A percentile compares a stretch with the other conserved stretches of the same genome.
Conservation (phyloP, 495 filamentous ascomycete genomes). For the Trichoderma virens region DNA sequence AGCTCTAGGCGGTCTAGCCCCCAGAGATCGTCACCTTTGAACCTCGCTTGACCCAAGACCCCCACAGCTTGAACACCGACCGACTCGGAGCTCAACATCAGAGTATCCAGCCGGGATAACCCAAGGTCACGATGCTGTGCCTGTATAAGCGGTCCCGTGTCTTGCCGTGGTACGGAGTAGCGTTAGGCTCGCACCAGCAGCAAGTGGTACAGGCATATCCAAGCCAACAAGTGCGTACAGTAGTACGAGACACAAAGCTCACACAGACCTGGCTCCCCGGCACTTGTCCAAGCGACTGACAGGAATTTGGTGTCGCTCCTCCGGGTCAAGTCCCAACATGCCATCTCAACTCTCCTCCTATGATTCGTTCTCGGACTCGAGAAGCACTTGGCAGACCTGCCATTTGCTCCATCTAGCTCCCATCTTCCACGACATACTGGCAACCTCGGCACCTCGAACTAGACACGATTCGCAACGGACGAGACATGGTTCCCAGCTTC, state of each 20-base stretch:
- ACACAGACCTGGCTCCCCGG: neutral
- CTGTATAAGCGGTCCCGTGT: neutral
- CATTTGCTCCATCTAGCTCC: neutral
- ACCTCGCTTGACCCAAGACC: neutral
- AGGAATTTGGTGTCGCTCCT: neutral
- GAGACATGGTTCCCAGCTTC: neutral
- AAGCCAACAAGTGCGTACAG: neutral
- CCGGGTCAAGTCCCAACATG: neutral
- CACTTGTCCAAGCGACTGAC: neutral
- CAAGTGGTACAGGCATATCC: neutral
- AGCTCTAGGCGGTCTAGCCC: conserved; percentile 6
- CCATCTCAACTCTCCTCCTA: neutral
- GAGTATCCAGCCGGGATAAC: neutral
- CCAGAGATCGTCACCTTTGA: conserved; percentile 4
- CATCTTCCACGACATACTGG: neutral
- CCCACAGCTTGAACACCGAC: neutral
- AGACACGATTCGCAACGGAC: neutral
- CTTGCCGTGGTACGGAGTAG: neutral
- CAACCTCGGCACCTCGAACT: neutral
- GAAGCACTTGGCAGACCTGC: neutral
- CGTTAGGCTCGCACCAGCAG: neutral
- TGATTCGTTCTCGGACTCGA: neutral
- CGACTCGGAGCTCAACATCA: neutral
- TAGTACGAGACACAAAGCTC: neutral
- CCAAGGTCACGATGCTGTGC: neutral